phyloP scores from a whole-genome alignment of 164 flowering plant genomes.

The Tetracentron sinense region DNA sequence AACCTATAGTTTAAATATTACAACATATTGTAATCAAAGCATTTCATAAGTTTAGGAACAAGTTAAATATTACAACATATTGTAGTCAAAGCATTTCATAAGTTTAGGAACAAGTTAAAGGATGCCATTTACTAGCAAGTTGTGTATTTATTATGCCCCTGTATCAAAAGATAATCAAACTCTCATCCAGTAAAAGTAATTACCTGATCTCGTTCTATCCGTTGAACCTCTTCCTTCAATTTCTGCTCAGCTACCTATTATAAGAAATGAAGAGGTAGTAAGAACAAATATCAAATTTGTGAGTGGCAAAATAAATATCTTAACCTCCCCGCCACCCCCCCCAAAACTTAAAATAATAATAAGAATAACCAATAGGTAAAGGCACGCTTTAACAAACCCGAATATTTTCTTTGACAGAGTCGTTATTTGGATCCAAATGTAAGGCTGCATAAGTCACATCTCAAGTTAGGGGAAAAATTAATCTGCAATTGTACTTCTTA shows the following conservation, averaged over 20 bases:
- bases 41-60: no score
- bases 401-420: slow-evolving; percentile 67
- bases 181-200: background rate
- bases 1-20: no score
- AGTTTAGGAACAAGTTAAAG: background rate
- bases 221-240: slow-evolving; percentile 43
- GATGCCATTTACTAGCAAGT: no score
- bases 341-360: background rate
- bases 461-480: background rate
- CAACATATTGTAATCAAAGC: no score
- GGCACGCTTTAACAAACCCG: slow-evolving; percentile 38
- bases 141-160: no score
- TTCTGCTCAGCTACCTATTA: slow-evolving; percentile 70
- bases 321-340: no score
- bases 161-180: background rate
- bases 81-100: no score
- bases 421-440: slow-evolving; percentile 75
- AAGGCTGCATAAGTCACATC: slow-evolving; percentile 52
- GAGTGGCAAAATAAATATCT: background rate
- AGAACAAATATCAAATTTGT: background rate
- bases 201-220: slow-evolving; percentile 50
- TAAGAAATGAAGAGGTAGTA: slow-evolving; percentile 9
- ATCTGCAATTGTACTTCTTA: background rate
- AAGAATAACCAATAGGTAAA: background rate
- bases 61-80: no score